Percentiles rank a stretch among this genome's conserved stretches.
These are phyloP conservation scores for Sclerotinia borealis DNA, from an alignment of 2,329 filamentous ascomycete species.

Conservation along the genomic window DNA sequence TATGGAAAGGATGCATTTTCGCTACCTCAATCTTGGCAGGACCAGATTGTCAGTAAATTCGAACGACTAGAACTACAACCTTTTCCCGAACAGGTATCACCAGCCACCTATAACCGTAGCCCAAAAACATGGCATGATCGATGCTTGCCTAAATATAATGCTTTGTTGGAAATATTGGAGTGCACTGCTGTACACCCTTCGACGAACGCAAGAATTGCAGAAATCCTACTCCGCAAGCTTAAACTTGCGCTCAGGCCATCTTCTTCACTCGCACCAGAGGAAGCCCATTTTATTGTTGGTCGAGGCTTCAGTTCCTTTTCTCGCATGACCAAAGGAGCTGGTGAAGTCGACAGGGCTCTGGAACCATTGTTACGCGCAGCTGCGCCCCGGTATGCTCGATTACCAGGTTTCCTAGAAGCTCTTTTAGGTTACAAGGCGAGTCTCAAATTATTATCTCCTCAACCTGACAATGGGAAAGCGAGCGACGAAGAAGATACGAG, in stretches of 20 bases:
- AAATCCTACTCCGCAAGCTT: slow-evolving; percentile 59
- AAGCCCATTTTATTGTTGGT: slow-evolving; percentile 67
- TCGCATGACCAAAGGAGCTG: slow-evolving; percentile 55
- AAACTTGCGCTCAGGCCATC: slow-evolving; percentile 58
- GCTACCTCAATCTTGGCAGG: slow-evolving; percentile 64
- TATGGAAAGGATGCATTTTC: slow-evolving; percentile 48
- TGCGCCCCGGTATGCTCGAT: slow-evolving; percentile 59
- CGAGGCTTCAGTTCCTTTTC: slow-evolving; percentile 70
- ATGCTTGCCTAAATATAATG: slow-evolving; percentile 62
- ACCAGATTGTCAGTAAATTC: slow-evolving; percentile 65
- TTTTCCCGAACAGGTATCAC: slow-evolving; percentile 55
- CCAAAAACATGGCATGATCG: slow-evolving; percentile 55
- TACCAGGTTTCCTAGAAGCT: slow-evolving; percentile 60
- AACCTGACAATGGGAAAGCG: slow-evolving; percentile 6
- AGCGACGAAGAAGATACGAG: slow-evolving; percentile 5
- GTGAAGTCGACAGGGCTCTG: slow-evolving; percentile 52
- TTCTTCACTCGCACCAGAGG: slow-evolving; percentile 51
- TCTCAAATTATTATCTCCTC: slow-evolving; percentile 20
- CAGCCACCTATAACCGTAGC: slow-evolving; percentile 49
- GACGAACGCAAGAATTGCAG: slow-evolving; percentile 58
- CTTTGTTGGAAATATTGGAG: slow-evolving; percentile 57
- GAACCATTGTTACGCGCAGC: slow-evolving; percentile 60
- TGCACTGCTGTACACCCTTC: slow-evolving; percentile 59
- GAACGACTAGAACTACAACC: slow-evolving; percentile 57
- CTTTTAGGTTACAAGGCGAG: slow-evolving; percentile 49